A percentile compares a stretch with the other conserved stretches of the same genome.
Conservation (phyloP, 1,284 basidiomycete genomes). For the Ustilago trichophora region DNA sequence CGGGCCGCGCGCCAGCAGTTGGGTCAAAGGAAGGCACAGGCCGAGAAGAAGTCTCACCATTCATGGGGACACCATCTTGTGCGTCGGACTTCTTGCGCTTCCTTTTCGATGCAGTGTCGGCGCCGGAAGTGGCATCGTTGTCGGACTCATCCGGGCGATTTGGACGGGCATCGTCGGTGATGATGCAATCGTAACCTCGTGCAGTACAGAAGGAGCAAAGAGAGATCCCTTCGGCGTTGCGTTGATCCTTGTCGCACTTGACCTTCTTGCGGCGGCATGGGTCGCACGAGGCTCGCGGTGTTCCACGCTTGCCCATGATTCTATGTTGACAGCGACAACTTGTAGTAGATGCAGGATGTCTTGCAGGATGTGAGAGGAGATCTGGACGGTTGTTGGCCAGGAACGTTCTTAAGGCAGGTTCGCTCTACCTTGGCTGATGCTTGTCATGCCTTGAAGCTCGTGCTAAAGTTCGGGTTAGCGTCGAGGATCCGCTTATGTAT, state of each 20-base stretch:
- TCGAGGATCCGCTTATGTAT: too few species aligned
- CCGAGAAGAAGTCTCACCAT: neutral
- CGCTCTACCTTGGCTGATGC: too few species aligned
- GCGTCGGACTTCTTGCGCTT: conserved; percentile 26
- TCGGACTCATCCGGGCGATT: conserved; percentile 17
- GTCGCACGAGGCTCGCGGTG: conserved; percentile 45
- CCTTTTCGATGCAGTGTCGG: conserved; percentile 4
- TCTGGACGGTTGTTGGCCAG: too few species aligned
- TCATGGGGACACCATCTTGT: neutral
- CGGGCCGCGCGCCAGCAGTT: neutral
- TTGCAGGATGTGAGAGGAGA: too few species aligned
- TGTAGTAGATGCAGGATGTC: too few species aligned
- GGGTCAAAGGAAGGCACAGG: neutral
- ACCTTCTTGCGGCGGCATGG: conserved; percentile 49
- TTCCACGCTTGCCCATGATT: conserved; percentile 48
- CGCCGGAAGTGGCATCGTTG: conserved; percentile 4
- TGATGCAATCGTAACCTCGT: conserved; percentile 35
- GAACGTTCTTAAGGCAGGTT: too few species aligned
- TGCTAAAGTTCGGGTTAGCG: too few species aligned
- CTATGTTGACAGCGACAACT: too few species aligned
- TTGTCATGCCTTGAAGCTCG: too few species aligned
- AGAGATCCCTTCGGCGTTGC: conserved; percentile 37
- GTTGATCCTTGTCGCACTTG: conserved; percentile 45
- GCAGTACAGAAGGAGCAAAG: conserved; percentile 37
- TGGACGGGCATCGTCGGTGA: conserved; percentile 29